Evolutionary conservation across 495 filamentous ascomycete species (phyloP), one percentile per base, ranked within the genome.

Genomic region (Penicillium maclennaniae): DNA sequence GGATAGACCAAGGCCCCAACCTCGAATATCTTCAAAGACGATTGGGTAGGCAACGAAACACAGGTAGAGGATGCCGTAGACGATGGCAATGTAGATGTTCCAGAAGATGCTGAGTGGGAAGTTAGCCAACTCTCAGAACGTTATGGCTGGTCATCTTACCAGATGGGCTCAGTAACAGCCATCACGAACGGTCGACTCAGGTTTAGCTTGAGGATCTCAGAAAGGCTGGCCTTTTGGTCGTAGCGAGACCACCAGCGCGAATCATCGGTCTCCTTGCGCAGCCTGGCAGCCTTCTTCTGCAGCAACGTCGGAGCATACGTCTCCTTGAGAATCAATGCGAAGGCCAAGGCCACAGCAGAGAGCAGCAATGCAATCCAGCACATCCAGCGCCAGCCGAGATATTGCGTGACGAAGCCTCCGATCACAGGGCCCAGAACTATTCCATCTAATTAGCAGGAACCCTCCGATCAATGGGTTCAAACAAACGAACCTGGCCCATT

Each of bases 341-440:
- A 63, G 25, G 75, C 27, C 21, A 80, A 75, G 1, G 80, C 80
- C 3, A 79, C 73, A 10, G 79, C 85, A 0, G 79, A 75, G 2
- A 87, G 71, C 28, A 92, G 90, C 47, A 93, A 69, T 7, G 84
- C 81, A 20, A 95, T 69, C 88, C 90, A 95, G 68, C 86, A 87
- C 19, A 83, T 85, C 88, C 88, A 93, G 43, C 87, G 69, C 90
- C 90, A 95, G 19, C 89, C 88, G n/a, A 91, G 77, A 59, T 87
- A 85, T 53, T 76, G 64, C 36, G 72, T 73, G 2, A 87, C 80
- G 55, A 91, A 90, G 0, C 89, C 89, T 27, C 88, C 89, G 43
- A 92, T 83, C 1, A 89, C 68, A 2, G 82, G 86, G 4, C 77
- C 79, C 44, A 69, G 5, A 8, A 71, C 66, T 65, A 47, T 21